Evolutionary conservation across 257 asterid genomes (phyloP), one percentile per base, ranked within the genome.

Genomic region (Eustoma russellianum): DNA sequence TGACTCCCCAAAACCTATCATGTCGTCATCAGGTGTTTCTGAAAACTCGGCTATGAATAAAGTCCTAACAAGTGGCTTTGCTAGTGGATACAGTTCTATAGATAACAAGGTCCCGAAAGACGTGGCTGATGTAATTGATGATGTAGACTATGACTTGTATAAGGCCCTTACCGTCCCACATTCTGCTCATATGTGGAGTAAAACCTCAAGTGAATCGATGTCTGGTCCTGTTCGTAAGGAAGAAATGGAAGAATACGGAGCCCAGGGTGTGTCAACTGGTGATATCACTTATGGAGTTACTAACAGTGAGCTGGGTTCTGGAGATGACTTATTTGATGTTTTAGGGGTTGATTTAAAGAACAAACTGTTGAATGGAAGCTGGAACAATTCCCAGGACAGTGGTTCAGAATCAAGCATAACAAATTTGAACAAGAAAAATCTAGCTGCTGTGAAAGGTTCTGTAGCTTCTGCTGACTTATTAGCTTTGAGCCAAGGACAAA

Each of bases 301-400:
- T 6, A 54, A 44, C 56, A 38, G 46, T 30, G 77, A 63, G 43
- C 61, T 69, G 46, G 68, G 53, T 24, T 62, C 82, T 0, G 87
- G 96, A 34, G 89, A 87, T 48, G 98, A 91, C 69, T 66, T 91
- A 73, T 83, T 82, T 35, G 97, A 90, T 63, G 66, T 86, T 66
- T 67, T 86, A 77, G 97, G 97, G 38, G 82, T 82, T 46, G 96
- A 86, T 67, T 86, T 83, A 54, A 86, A 77, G 67, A 76, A 70
- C 57, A 83, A 77, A 50, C 54, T 86, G 43, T 67, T 87, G 41
- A 77, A 70, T 53, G 66, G 76, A 55, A 53, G 73, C 67, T 72
- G 79, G 85, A 68, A 67, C 50, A 73, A 66, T 62, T 19, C 51
- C 28, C 61, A 57, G 58, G 57, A 52, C 58, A 64, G 69, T 28